A percentile compares a stretch with the other conserved stretches of the same genome.
Evolutionary conservation across 1,284 basidiomycete genomes (phyloP).

Genomic region (Apiotrichum laibachii): DNA sequence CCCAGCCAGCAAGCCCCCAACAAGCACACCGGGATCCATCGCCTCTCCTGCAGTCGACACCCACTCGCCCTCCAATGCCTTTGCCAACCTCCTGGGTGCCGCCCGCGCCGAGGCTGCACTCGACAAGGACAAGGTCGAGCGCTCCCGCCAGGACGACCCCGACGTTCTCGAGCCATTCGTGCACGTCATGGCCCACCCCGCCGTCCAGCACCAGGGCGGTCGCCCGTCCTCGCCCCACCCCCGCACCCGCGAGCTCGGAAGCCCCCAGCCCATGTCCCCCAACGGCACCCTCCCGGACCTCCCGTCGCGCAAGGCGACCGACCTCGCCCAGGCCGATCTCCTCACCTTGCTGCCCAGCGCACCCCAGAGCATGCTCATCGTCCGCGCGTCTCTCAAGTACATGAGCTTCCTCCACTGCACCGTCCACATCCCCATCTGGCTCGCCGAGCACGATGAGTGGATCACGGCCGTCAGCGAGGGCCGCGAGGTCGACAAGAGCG

Average conservation of each 20-base stretch:
- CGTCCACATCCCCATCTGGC: constrained; percentile 29
- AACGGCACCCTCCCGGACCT: constrained; percentile 16
- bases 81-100: constrained; percentile 18
- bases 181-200: constrained; percentile 24
- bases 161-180: constrained; percentile 26
- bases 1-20: background rate
- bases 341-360: constrained; percentile 20
- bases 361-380: constrained; percentile 21
- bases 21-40: constrained; percentile 7
- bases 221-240: constrained; percentile 14
- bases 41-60: constrained; percentile 7
- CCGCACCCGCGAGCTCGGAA: constrained; percentile 4
- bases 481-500: constrained; percentile 18
- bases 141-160: constrained; percentile 24
- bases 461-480: constrained; percentile 22
- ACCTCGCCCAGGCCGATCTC: constrained; percentile 28
- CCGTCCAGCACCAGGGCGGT: constrained; percentile 7
- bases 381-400: constrained; percentile 24
- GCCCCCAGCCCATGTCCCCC: constrained; percentile 13
- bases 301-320: constrained; percentile 21
- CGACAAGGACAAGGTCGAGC: constrained; percentile 1
- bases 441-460: constrained; percentile 32
- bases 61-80: constrained; percentile 13
- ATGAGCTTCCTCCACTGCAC: constrained; percentile 28
- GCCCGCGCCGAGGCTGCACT: background rate